Percentiles rank a stretch among this genome's conserved stretches.
These are phyloP conservation scores for Fusarium domesticum DNA, from an alignment of 2,329 filamentous ascomycete species.

Conservation along the genomic window DNA sequence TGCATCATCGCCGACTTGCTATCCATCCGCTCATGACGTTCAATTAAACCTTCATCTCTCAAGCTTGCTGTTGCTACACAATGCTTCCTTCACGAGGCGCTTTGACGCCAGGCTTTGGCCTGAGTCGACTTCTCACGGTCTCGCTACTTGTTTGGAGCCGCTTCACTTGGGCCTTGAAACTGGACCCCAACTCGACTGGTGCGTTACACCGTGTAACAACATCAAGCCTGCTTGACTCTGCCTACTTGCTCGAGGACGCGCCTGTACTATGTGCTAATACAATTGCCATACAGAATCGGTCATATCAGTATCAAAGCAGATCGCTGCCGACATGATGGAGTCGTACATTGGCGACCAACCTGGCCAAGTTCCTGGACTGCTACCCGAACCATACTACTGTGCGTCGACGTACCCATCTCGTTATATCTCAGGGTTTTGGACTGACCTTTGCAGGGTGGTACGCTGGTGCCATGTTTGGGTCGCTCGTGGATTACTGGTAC, in stretches of 20 bases:
- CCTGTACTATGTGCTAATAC: conserved; percentile 2
- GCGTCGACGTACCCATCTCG: conserved; percentile 21
- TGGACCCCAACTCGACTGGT: conserved; percentile 39
- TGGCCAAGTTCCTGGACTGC: conserved; percentile 49
- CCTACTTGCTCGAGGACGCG: background rate
- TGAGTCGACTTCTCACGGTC: conserved; percentile 20
- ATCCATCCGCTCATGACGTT: background rate
- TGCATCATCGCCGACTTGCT: background rate
- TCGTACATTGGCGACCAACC: conserved; percentile 47
- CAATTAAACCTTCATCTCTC: no score
- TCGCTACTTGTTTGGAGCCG: conserved; percentile 27
- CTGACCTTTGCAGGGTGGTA: conserved; percentile 57
- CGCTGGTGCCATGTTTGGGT: conserved; percentile 67
- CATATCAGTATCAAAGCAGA: conserved; percentile 46
- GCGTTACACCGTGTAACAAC: conserved; percentile 13
- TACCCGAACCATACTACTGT: conserved; percentile 56
- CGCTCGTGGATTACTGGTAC: conserved; percentile 80
- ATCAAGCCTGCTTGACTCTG: background rate
- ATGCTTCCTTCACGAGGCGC: conserved; percentile 20
- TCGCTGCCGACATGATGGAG: conserved; percentile 49
- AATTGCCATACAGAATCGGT: conserved; percentile 44
- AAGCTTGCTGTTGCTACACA: conserved; percentile 11
- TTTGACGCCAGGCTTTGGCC: conserved; percentile 10
- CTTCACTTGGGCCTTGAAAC: conserved; percentile 34
- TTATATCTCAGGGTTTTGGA: conserved; percentile 3